A percentile compares a stretch with the other conserved stretches of the same genome.
These are phyloP conservation scores for Candida dajiaensis DNA, from an alignment of 805 yeast species.

Conservation along the genomic window DNA sequence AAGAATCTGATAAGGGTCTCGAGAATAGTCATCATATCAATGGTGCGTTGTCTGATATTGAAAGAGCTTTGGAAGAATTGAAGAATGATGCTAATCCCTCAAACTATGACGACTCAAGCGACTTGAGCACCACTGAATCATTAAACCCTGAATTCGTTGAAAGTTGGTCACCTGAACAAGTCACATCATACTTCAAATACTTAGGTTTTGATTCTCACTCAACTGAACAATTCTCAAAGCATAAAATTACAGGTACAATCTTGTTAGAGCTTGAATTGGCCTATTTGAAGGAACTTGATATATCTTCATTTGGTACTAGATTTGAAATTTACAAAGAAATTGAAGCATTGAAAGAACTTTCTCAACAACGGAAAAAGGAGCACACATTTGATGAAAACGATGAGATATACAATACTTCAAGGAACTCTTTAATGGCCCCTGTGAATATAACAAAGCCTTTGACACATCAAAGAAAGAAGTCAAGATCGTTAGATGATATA, in stretches of 20 bases:
- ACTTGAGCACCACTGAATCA: slow-evolving; percentile 20
- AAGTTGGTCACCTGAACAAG: slow-evolving; percentile 84
- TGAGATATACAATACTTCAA: slow-evolving; percentile 1
- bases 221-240: slow-evolving; percentile 78
- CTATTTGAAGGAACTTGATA: slow-evolving; percentile 86
- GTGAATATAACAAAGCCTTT: slow-evolving; percentile 19
- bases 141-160: slow-evolving; percentile 45
- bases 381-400: slow-evolving; percentile 10
- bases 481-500: slow-evolving; percentile 46
- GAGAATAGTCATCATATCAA: slow-evolving; percentile 31
- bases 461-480: slow-evolving; percentile 42
- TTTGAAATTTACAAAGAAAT: slow-evolving; percentile 89
- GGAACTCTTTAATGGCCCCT: slow-evolving; percentile 8
- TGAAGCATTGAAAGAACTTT: slow-evolving; percentile 46
- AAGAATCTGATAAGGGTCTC: background rate
- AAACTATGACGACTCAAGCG: slow-evolving; percentile 5
- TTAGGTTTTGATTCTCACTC: slow-evolving; percentile 69
- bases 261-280: slow-evolving; percentile 79
- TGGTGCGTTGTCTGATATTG: slow-evolving; percentile 63
- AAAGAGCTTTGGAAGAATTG: slow-evolving; percentile 63
- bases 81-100: slow-evolving; percentile 27
- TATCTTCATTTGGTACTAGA: slow-evolving; percentile 89
- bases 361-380: slow-evolving; percentile 3
- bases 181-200: slow-evolving; percentile 65
- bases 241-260: slow-evolving; percentile 85